A percentile compares a stretch with the other conserved stretches of the same genome.
Evolutionary conservation across 768 basidiomycete genomes (phyloP).

Genomic region (Auricularia heimuer): DNA sequence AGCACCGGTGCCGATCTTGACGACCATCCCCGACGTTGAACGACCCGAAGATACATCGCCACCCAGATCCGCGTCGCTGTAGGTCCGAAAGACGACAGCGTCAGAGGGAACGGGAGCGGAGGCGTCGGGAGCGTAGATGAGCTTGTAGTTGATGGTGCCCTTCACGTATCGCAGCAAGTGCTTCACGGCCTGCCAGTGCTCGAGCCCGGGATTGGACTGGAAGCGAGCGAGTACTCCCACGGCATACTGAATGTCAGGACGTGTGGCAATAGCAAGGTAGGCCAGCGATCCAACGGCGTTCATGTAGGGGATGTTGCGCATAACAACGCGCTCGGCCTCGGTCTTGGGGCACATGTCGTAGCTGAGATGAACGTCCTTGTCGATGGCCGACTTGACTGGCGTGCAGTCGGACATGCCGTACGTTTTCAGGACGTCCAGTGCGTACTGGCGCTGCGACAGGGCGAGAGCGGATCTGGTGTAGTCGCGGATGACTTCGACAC

Average conservation of each 20-base stretch:
- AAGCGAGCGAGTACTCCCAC: conserved; percentile 14
- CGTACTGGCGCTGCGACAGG: conserved; percentile 9
- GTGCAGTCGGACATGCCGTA: conserved; percentile 6
- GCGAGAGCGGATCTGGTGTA: background rate
- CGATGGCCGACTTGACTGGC: conserved; percentile 9
- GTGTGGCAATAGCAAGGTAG: conserved; percentile 24
- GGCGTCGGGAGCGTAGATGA: background rate
- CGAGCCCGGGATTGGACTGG: conserved; percentile 1
- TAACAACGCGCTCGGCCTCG: conserved; percentile 6
- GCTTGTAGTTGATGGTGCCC: background rate
- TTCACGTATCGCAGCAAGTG: background rate
- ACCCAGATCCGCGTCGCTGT: conserved; percentile 2
- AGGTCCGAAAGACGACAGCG: conserved; percentile 9
- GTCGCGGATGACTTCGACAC: conserved; percentile 9
- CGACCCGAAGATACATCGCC: conserved; percentile 7
- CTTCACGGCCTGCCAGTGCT: background rate
- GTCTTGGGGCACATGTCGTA: conserved; percentile 10
- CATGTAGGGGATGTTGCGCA: conserved; percentile 18
- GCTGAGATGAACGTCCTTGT: conserved; percentile 1
- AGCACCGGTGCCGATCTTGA: background rate
- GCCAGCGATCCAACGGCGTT: conserved; percentile 13
- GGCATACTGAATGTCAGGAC: conserved; percentile 32
- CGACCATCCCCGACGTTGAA: conserved; percentile 6
- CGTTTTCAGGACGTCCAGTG: conserved; percentile 6
- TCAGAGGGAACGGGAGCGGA: background rate